Percentiles rank a stretch among this genome's conserved stretches.
phyloP scores from a whole-genome alignment of 768 basidiomycete genomes.

The Cystoderma amianthinum region DNA sequence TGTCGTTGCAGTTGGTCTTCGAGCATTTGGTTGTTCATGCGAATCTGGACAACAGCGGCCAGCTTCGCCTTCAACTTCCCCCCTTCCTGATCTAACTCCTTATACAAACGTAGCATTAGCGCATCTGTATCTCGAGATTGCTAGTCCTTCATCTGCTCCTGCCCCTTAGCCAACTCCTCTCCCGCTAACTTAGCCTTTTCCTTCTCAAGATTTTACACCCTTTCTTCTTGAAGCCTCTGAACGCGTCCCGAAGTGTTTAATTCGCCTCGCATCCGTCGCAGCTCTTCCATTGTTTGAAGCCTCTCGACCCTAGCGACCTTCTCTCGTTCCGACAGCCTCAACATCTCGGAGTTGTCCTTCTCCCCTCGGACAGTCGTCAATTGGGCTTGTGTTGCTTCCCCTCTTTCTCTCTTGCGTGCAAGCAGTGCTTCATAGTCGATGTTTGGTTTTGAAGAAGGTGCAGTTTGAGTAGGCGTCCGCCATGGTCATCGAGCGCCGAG shows the following conservation, averaged over 20 bases:
- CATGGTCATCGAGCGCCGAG: conserved; percentile 1
- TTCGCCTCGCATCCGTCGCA: conserved; percentile 7
- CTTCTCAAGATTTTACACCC: conserved; percentile 12
- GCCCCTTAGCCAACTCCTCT: conserved; percentile 4
- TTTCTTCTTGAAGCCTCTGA: background rate
- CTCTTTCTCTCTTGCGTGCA: background rate
- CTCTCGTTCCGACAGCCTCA: background rate
- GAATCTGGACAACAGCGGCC: conserved; percentile 13
- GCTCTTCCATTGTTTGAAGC: conserved; percentile 4
- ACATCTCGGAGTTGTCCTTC: background rate
- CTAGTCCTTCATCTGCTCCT: background rate
- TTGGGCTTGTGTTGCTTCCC: background rate
- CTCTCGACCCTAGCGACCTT: background rate
- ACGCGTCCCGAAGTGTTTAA: conserved; percentile 5
- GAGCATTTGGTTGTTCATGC: conserved; percentile 20
- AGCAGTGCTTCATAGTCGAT: background rate
- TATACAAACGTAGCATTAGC: conserved; percentile 5
- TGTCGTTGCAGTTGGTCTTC: conserved; percentile 26
- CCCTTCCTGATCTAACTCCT: conserved; percentile 8
- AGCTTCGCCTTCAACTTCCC: conserved; percentile 9
- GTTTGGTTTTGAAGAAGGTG: no score
- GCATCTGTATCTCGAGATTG: conserved; percentile 5
- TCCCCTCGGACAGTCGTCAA: background rate
- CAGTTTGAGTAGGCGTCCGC: no score
- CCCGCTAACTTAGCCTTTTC: conserved; percentile 5